A percentile compares a stretch with the other conserved stretches of the same genome.
Evolutionary conservation across 108 stramenopile genomes (phyloP).

Genomic region (Fragilaria radians): DNA sequence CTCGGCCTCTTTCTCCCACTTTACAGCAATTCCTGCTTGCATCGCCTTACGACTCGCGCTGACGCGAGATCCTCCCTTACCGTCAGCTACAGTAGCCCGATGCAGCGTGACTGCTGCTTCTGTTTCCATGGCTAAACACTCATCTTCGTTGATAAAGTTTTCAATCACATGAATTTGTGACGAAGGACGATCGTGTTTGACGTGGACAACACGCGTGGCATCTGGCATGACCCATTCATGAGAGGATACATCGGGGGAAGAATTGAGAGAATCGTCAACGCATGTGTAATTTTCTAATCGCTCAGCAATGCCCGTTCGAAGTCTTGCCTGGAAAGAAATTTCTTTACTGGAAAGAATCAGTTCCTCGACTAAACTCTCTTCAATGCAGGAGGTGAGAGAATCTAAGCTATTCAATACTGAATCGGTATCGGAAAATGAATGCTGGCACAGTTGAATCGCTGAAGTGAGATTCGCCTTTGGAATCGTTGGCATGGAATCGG

Average conservation of each 20-base stretch:
- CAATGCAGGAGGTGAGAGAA: too few relatives aligned
- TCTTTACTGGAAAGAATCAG: conserved; percentile 27
- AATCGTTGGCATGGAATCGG: conserved; percentile 18
- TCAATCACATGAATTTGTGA: conserved; percentile 66
- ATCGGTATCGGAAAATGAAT: too few relatives aligned
- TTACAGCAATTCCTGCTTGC: conserved; percentile 65
- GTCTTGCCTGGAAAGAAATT: conserved; percentile 41
- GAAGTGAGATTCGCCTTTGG: too few relatives aligned
- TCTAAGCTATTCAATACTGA: too few relatives aligned
- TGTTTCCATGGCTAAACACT: conserved; percentile 72
- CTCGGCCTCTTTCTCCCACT: conserved; percentile 47
- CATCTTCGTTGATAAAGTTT: conserved; percentile 67
- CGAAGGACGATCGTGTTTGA: conserved; percentile 56
- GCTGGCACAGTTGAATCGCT: too few relatives aligned
- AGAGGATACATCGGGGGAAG: neutral
- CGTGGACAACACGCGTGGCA: conserved; percentile 6
- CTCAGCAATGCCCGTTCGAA: conserved; percentile 35
- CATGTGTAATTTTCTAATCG: conserved; percentile 76
- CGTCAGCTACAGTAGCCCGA: conserved; percentile 76
- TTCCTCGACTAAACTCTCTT: neutral
- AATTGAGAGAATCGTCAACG: neutral
- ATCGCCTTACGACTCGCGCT: conserved; percentile 60
- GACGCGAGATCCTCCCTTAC: conserved; percentile 54
- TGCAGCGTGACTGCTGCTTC: conserved; percentile 43
- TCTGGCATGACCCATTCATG: neutral